Percentiles rank a stretch among this genome's conserved stretches.
These are phyloP conservation scores for Candida bentonensis DNA, from an alignment of 805 yeast species.

Conservation along the genomic window DNA sequence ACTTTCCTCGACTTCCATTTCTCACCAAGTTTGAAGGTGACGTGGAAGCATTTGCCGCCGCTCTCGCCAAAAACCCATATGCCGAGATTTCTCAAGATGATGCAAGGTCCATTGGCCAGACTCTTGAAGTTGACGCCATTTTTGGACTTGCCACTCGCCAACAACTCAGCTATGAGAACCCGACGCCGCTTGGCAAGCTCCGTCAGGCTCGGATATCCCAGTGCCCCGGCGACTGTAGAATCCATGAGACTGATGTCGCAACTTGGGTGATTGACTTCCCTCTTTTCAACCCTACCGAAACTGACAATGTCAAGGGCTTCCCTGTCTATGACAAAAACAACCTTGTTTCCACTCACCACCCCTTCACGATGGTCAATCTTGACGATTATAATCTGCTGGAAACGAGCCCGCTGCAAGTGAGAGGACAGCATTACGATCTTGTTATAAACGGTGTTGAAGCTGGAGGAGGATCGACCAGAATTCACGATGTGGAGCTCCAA, in stretches of 20 bases:
- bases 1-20: not conserved
- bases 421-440: slow-evolving; percentile 88
- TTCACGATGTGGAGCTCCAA: slow-evolving; percentile 77
- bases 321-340: slow-evolving; percentile 43
- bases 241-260: slow-evolving; percentile 15
- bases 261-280: slow-evolving; percentile 90
- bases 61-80: not conserved
- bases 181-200: slow-evolving; percentile 83
- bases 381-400: slow-evolving; percentile 49
- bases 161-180: slow-evolving; percentile 64
- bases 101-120: slow-evolving; percentile 27
- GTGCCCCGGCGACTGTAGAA: slow-evolving; percentile 36
- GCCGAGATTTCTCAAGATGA: not conserved
- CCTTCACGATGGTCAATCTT: slow-evolving; percentile 82
- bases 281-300: slow-evolving; percentile 53
- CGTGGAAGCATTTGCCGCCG: not conserved
- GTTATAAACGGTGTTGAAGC: slow-evolving; percentile 90
- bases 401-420: slow-evolving; percentile 43
- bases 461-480: slow-evolving; percentile 95
- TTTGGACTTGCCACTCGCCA: slow-evolving; percentile 72
- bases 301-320: slow-evolving; percentile 24
- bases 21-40: not conserved
- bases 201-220: slow-evolving; percentile 57
- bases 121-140: slow-evolving; percentile 52
- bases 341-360: slow-evolving; percentile 80